Evolutionary conservation across 805 yeast species (phyloP), one percentile per base, ranked within the genome.

Genomic region (Starmerella potacharoeniae): DNA sequence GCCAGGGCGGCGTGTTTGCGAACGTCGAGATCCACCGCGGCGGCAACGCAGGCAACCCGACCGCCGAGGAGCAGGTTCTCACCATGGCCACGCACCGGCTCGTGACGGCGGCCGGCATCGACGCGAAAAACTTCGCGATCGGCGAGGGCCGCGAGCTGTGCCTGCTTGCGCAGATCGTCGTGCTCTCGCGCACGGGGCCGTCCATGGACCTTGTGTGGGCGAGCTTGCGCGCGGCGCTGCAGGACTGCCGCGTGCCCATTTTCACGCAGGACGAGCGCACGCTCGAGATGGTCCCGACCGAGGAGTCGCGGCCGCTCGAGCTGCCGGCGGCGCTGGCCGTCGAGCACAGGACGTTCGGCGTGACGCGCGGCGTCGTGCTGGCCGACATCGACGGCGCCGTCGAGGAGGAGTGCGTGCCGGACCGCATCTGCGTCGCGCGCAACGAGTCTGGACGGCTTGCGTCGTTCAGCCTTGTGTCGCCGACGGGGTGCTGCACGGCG

Each of bases 381-480:
- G 81, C 86, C 0, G 96, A 88, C 65, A 64, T 86, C 42, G 95
- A 87, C 66, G 95, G 95, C 13, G 91, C 84, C 57, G 84, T 89
- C 5, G 96, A 88, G 67, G 95, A 87, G 63, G 64, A 72, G 11
- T 74, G 81, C 35, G 74, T 83, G 3, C 69, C 69, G 45, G 79
- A 85, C 44, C 75, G 80, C 17, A 69, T 86, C 14, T 69, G 74
- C 28, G 73, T 80, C 0, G 73, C 81, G 11, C 51, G 51, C 51
- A 29, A 35, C 35, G 35, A 6, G 10, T 7, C 28, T 22, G 51
- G 43, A 2, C 17, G 11, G 7, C 43, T 48, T 10, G 51, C 43
- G 17, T 22, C 43, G 14, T 48, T 48, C 42, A 36, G 43, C 42
- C n/a, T 48, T 6, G 40, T 37, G 11, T 36, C 51, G 13, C 51